Base-by-base conservation (phyloP, 805 yeast genomes). In the Brettanomyces bruxellensis region DNA sequence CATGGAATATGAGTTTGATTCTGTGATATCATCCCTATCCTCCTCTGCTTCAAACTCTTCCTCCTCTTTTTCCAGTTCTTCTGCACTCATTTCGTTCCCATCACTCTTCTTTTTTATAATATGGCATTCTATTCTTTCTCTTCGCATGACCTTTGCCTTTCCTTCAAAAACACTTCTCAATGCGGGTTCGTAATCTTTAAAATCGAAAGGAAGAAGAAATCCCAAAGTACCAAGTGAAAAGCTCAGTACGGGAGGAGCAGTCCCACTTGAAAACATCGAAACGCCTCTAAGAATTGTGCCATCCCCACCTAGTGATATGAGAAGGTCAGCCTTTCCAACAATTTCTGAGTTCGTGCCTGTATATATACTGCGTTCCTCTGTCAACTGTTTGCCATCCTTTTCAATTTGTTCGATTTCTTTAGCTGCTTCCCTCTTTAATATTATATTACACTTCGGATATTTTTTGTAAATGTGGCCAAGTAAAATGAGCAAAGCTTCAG, bases 261-360 rank as follows among this genome's bases (percentile, higher is more conserved):
- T 70, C 8, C 71, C 71, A 57, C 79, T 78, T 46, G 83, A 79
- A 59, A 90, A 90, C 55, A 79, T 68, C 4, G 93, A 79, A 0
- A 88, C 91, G 0, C 91, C 95, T 46, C 90, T 75, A 40, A 90
- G 64, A 46, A 88, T 87, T 0, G 97, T 90, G 4, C 98, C 98
- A 63, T 90, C 98, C 18, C 98, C 98, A n/a, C 98, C 98, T 37
- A 90, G 64, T 0, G 96, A 85, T 7, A 90, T 89, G 36, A 90
- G 67, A 39, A 90, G 62, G 58, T 90, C 98, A 0, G 95, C 77
- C 54, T 80, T 85, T 9, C 68, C 55, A 1, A 78, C 72, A 39
- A 88, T 77, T 8, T 80, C 83, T 9, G 69, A 65, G 14, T 63
- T 62, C 3, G 74, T 55, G 0, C 95, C 93, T 0, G 90, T 76